These are phyloP conservation scores for Pseudoscleropodium purum DNA, from an alignment of 225 moss, liverwort and hornwort genomes.

Conservation along the genomic window DNA sequence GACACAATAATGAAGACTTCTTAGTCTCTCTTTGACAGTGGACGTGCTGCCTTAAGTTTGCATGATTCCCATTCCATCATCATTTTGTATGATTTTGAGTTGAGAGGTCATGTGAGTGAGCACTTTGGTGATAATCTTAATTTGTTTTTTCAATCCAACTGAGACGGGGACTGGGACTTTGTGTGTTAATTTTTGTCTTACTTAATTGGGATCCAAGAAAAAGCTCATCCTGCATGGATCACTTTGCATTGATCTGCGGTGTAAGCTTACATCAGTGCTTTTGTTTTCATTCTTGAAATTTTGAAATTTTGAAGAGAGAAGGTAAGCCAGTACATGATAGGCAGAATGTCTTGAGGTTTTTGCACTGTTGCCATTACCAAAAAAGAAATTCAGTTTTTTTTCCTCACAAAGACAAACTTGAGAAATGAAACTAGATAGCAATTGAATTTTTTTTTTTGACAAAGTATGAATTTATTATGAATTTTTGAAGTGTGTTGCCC, in stretches of 20 bases:
- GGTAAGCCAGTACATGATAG: too few species aligned
- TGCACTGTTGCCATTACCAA: too few species aligned
- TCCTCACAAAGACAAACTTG: too few species aligned
- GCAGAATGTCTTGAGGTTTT: too few species aligned
- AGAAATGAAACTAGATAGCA: too few species aligned
- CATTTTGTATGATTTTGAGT: neutral
- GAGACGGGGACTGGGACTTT: neutral
- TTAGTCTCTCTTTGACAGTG: neutral
- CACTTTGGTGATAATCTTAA: neutral
- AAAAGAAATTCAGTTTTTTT: too few species aligned
- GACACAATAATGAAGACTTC: slow-evolving; percentile 2
- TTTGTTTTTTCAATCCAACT: neutral
- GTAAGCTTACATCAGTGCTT: neutral
- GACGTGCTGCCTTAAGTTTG: slow-evolving; percentile 1
- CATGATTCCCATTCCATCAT: slow-evolving; percentile 8
- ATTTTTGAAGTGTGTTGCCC: too few species aligned
- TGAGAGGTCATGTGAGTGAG: neutral
- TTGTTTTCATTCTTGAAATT: neutral
- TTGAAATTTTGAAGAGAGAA: neutral
- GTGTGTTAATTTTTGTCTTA: neutral
- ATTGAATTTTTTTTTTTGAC: too few species aligned
- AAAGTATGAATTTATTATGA: too few species aligned
- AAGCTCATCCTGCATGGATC: neutral
- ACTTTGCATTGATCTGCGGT: neutral
- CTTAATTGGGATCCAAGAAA: neutral